Base-by-base conservation (phyloP, 805 yeast genomes). In the Peterozyma xylosa region DNA sequence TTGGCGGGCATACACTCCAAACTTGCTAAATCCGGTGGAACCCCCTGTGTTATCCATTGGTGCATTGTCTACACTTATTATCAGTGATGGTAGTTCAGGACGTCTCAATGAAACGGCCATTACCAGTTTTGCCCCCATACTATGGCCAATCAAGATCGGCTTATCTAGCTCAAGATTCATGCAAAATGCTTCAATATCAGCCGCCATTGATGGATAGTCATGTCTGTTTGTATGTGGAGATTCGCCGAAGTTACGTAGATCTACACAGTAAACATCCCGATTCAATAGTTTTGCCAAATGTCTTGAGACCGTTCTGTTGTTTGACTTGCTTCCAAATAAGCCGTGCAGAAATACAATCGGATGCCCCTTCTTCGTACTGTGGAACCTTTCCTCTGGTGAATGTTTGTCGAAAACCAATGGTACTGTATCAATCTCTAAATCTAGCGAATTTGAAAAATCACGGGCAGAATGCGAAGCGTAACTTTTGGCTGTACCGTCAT, bases 71-170 rank as follows among this genome's bases (percentile, higher is more conserved):
- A 93, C 95, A 5, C 88, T 67, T 3, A 90, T 75, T 39, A 89
- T 54, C 64, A 80, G 70, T 11, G 75, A 68, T 5, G 81, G 79
- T 10, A 80, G 52, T 1, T 76, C 73, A 0, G 90, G 91, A 17
- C 74, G 68, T 41, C 88, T 68, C 46, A 93, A 65, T 0, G 87
- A 82, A 5, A 85, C 68, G 0, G 93, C 89, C 97, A 91, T 90
- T 5, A 83, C 96, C 0, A 91, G 75, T 56, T 91, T 90, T 4
- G 96, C 99, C 6, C 99, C 99, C 93, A 86, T 83, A 0, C 91
- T 83, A 58, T 85, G 93, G 0, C 95, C 95, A 14, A 85, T 64
- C 15, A 85, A 47, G n/a, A 85, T 75, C 0, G 86, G 83, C 41
- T 73, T 70, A 11, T 57, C 51, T 38, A 71, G 52, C 2, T 60